Evolutionary conservation across 2,329 filamentous ascomycete species (phyloP), one percentile per base, ranked within the genome.

Genomic region (Chrysosporium keratinophilum): DNA sequence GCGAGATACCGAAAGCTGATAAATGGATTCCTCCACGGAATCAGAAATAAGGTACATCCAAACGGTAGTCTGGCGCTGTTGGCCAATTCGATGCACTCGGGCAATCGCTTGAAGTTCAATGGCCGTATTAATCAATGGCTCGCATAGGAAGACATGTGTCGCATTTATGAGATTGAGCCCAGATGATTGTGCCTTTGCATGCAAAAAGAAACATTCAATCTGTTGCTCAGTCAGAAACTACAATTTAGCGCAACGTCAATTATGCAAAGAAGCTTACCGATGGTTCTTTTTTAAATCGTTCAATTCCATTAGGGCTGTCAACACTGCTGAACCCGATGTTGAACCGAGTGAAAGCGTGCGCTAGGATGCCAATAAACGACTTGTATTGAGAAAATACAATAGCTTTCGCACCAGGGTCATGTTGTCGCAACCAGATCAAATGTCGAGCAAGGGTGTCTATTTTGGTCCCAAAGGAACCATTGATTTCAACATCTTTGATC

Each of bases 21-120:
- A 89, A 58, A 97, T 94, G 1, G 85, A 85, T 71, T 95, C 85
- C 65, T 98, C 93, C 0, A 97, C 88, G 0, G 91, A 95, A 50
- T 86, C 87, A 14, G 85, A 82, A n/a, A 96, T 80, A 1, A 97
- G 78, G 66, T 97, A 97, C 68, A 96, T 85, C 86, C 90, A 97
- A 1, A 97, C 89, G 0, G 88, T 95, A 0, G 93, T 98, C 59
- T 87, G 79, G 50, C 87, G 82, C 58, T 84, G 78, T 69, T 97
- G 93, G 0, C 93, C 93, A 58, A 98, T 98, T 35, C 93, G 82
- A 66, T 98, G 89, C 1, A 98, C 90, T 54, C 93, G 85, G 0
- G 91, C 90, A 63, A 97, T 95, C 12, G 90, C 91, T 68, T 98
- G 93, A 9, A 97, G 77, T 69, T 97, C 93, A 14, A 98, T 81